Evolutionary conservation across 1,284 basidiomycete species (phyloP), one percentile per base, ranked within the genome.

Genomic region (Tylopilus sp.): DNA sequence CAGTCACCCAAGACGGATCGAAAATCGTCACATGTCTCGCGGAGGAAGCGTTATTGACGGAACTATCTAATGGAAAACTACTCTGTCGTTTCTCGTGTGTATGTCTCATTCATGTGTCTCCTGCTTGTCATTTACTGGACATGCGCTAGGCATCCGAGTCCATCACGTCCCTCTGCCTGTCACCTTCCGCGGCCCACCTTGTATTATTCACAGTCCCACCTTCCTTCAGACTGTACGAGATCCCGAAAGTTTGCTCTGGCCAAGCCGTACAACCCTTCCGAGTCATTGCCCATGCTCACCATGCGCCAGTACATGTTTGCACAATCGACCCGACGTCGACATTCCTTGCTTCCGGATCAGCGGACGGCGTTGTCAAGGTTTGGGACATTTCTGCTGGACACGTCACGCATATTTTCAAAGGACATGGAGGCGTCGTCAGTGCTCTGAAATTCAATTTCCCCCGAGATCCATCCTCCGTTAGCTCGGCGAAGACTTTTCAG

Each of bases 301-400:
- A 92, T 47, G 89, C 94, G 6, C 95, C 95, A 17, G 88, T 98
- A 42, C 93, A 97, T 60, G 84, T 96, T 49, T 91, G 88, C 60
- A 78, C 77, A 51, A 71, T 82, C 24, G 95, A 88, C 74, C 91
- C 87, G n/a, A 93, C 89, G 24, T 91, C 85, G 1, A 87, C 88
- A 0, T 85, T 97, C 51, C 78, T 99, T 53, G 95, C 96, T 2
- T 96, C 95, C 7, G 96, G 94, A 1, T 89, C 93, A 9, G 91
- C 94, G 5, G 96, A 99, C 61, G 95, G 96, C 14, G 81, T 91
- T 18, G 95, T 97, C 50, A 98, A 98, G 75, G 90, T 99, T 9
- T 99, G 94, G 93, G 89, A 98, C 66, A 81, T 95, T 40, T 72
- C 77, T 3, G 83, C 85, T 17, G 95, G 93, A 9, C 94, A 87